Percentiles rank a stretch among this genome's conserved stretches.
Evolutionary conservation across 192 early-diverging fungal genomes (phyloP).

Genomic region (Backusella westeae): DNA sequence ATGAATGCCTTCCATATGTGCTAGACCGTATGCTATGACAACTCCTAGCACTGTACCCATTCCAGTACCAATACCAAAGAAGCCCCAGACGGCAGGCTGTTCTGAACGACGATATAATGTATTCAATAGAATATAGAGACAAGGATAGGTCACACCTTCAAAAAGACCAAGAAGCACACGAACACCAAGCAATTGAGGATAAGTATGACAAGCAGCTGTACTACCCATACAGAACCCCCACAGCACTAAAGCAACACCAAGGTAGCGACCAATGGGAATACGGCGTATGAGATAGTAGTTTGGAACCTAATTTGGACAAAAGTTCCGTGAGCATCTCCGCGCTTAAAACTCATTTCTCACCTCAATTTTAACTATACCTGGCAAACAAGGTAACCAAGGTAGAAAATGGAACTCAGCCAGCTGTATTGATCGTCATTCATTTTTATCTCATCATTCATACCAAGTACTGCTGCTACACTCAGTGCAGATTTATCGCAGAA

Average conservation of each 20-base stretch:
- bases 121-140: slow-evolving; percentile 16
- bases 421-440: slow-evolving; percentile 8
- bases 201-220: slow-evolving; percentile 12
- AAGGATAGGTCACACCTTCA: slow-evolving; percentile 20
- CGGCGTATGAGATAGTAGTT: slow-evolving; percentile 1
- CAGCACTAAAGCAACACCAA: slow-evolving; percentile 12
- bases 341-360: background rate
- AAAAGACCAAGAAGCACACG: slow-evolving; percentile 27
- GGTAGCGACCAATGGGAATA: background rate
- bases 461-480: slow-evolving; percentile 11
- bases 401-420: slow-evolving; percentile 31
- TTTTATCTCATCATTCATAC: slow-evolving; percentile 12
- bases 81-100: slow-evolving; percentile 6
- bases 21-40: slow-evolving; percentile 10
- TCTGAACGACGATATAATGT: slow-evolving; percentile 22
- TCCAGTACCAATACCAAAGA: slow-evolving; percentile 13
- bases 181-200: slow-evolving; percentile 16
- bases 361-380: slow-evolving; percentile 12
- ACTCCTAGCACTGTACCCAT: slow-evolving; percentile 15
- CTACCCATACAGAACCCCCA: slow-evolving; percentile 18
- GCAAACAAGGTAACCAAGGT: slow-evolving; percentile 26
- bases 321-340: background rate
- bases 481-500: slow-evolving; percentile 32
- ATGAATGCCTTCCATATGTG: slow-evolving; percentile 1
- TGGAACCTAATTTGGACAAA: background rate